A percentile compares a stretch with the other conserved stretches of the same genome.
Conservation (phyloP, 1,139 yeast species). For the Schwanniomyces etchellsii region DNA sequence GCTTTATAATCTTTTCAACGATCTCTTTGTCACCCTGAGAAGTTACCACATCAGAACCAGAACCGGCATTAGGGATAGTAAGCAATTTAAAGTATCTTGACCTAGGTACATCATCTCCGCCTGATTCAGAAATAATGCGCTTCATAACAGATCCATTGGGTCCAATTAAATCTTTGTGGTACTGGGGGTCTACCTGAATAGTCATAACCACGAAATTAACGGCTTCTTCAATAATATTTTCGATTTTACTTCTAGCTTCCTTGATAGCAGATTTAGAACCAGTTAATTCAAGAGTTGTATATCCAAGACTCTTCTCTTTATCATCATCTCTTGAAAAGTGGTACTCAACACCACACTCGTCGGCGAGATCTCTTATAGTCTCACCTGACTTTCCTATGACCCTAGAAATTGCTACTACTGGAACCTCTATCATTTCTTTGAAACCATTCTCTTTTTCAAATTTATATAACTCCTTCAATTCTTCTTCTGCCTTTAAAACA, state of each 20-base stretch:
- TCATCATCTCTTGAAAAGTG: conserved; percentile 49
- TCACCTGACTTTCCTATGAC: conserved; percentile 91
- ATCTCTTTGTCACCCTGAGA: conserved; percentile 72
- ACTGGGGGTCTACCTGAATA: conserved; percentile 69
- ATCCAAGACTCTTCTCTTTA: conserved; percentile 35
- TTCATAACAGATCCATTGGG: conserved; percentile 72
- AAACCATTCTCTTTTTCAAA: conserved; percentile 87
- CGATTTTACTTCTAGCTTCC: conserved; percentile 63
- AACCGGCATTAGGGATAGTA: conserved; percentile 69
- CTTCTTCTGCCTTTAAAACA: conserved; percentile 81
- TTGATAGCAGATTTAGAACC: conserved; percentile 82
- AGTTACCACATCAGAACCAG: conserved; percentile 56
- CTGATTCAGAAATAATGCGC: conserved; percentile 73
- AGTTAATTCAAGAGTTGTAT: conserved; percentile 59
- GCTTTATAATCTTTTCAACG: conserved; percentile 64
- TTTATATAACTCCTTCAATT: conserved; percentile 74
- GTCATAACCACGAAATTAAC: conserved; percentile 60
- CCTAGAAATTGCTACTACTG: conserved; percentile 68
- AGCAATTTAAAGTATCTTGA: conserved; percentile 52
- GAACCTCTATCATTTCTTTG: conserved; percentile 57
- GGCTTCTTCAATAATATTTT: conserved; percentile 58
- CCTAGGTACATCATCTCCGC: conserved; percentile 54
- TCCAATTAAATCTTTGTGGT: conserved; percentile 78
- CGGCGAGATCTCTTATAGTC: conserved; percentile 75
- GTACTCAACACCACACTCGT: conserved; percentile 73